Evolutionary conservation across 2,329 filamentous ascomycete species (phyloP), one percentile per base, ranked within the genome.

Genomic region (Coniochaeta sp.): DNA sequence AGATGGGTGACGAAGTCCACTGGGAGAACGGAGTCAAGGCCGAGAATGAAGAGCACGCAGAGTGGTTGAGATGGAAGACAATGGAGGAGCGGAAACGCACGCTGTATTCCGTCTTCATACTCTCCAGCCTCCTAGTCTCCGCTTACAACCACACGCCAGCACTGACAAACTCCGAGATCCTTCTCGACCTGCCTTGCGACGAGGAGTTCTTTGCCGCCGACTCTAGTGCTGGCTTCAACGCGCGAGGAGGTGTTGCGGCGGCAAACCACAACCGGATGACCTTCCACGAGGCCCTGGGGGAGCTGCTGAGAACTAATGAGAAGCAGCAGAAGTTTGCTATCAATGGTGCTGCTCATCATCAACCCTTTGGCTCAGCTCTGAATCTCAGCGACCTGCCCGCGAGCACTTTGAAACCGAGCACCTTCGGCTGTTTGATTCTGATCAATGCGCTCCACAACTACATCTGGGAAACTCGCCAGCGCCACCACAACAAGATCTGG

Each of bases 391-490:
- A 87, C 9, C 68, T 81, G 1, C 75, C 82, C 1, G 78, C 82
- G 64, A 86, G 79, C 59, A 86, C 91, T 36, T 79, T 95, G 56
- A 86, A 84, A 65, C 91, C 92, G 0, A 97, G 93, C 74, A 93
- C 92, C 0, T 96, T 96, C 71, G 95, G 93, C 9, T 96, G 92
- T 71, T 80, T 97, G 33, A 83, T 97, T 6, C 77, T 99, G 64
- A 97, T 98, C 71, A 93, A 96, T 70, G 93, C 95, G 3, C 80
- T 98, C 26, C 95, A 98, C 76, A 97, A 97, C 67, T 97, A 96
- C 73, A 97, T 98, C 52, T 98, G 95, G 95, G 93, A 98, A 74
- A 97, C 93, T 0, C 84, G 93, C 26, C 93, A 96, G 73, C 82
- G 92, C 58, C 93, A 97, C 67, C 88, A 93, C 67, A 92, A 90